Evolutionary conservation across 1,284 basidiomycete species (phyloP).

Genomic region (Pisolithus thermaeus): DNA sequence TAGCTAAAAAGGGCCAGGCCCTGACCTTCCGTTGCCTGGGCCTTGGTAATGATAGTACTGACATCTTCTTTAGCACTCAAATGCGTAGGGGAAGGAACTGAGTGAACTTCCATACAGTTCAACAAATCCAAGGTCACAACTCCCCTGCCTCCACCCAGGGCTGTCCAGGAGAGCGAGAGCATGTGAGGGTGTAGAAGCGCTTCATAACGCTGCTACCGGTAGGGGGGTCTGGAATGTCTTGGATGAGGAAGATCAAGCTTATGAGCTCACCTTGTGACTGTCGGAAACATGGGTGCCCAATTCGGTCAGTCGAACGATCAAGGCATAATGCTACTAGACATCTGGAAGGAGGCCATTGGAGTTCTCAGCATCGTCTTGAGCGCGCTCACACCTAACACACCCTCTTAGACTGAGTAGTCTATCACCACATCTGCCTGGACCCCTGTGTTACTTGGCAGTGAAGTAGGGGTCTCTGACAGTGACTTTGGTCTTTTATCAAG

Average conservation of each 20-base stretch:
- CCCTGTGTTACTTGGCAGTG: slow-evolving; percentile 11
- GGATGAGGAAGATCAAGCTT: slow-evolving; percentile 28
- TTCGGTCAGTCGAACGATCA: slow-evolving; percentile 38
- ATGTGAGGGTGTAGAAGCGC: too few species aligned
- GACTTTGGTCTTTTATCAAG: slow-evolving; percentile 23
- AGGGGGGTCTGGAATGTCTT: slow-evolving; percentile 74
- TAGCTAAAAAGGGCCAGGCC: slow-evolving; percentile 85
- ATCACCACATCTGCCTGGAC: slow-evolving; percentile 21
- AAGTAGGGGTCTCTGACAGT: slow-evolving; percentile 20
- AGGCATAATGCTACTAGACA: slow-evolving; percentile 32
- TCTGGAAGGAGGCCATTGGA: slow-evolving; percentile 14
- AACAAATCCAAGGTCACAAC: too few species aligned
- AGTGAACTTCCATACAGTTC: too few species aligned
- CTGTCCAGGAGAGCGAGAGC: too few species aligned
- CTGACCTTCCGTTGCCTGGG: too few species aligned
- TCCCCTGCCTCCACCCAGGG: too few species aligned
- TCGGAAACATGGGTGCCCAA: slow-evolving; percentile 34
- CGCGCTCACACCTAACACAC: slow-evolving; percentile 21
- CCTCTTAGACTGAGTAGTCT: slow-evolving; percentile 60
- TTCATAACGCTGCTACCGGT: too few species aligned
- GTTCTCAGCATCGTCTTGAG: slow-evolving; percentile 9
- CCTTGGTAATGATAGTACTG: too few species aligned
- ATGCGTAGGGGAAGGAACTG: too few species aligned
- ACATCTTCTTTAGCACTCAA: too few species aligned
- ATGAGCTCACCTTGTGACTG: slow-evolving; percentile 53